Evolutionary conservation across 2,329 filamentous ascomycete genomes (phyloP).

Genomic region (Colletotrichum agaves): DNA sequence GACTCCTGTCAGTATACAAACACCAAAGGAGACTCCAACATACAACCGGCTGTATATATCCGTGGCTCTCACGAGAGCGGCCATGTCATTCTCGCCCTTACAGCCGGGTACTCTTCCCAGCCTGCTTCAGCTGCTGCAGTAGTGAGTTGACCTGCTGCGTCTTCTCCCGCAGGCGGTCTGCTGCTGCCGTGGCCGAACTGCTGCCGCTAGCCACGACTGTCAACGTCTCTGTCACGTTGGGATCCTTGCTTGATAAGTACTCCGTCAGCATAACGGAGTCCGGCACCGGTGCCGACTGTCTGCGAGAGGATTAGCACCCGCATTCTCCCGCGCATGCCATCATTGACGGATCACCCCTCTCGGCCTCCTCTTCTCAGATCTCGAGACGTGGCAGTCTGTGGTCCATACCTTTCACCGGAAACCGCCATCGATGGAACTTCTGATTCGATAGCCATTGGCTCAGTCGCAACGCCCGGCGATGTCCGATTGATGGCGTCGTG

Average conservation of each 20-base stretch:
- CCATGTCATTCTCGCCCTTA: not conserved
- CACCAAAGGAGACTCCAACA: not conserved
- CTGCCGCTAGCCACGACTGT: conserved; percentile 6
- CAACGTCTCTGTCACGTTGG: conserved; percentile 21
- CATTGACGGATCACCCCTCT: not conserved
- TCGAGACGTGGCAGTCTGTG: conserved; percentile 33
- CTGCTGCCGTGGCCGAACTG: conserved; percentile 1
- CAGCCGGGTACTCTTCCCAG: conserved; percentile 7
- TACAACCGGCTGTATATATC: not conserved
- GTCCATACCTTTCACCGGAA: conserved; percentile 37
- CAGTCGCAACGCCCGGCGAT: not conserved
- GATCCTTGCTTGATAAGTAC: conserved; percentile 18
- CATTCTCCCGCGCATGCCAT: conserved; percentile 2
- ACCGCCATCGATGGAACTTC: conserved; percentile 10
- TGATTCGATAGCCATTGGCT: not conserved
- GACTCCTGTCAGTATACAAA: not conserved
- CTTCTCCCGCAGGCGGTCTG: conserved; percentile 22
- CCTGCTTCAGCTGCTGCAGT: conserved; percentile 27
- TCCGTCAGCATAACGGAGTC: conserved; percentile 3
- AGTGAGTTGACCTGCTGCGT: conserved; percentile 26
- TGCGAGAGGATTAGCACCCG: conserved; percentile 22
- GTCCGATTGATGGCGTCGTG: not conserved
- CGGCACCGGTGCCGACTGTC: conserved; percentile 1
- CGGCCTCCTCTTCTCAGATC: not conserved
- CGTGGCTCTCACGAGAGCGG: not conserved